Base-by-base conservation (phyloP, 306 rosid species). In the Gynostemma pentaphyllum region DNA sequence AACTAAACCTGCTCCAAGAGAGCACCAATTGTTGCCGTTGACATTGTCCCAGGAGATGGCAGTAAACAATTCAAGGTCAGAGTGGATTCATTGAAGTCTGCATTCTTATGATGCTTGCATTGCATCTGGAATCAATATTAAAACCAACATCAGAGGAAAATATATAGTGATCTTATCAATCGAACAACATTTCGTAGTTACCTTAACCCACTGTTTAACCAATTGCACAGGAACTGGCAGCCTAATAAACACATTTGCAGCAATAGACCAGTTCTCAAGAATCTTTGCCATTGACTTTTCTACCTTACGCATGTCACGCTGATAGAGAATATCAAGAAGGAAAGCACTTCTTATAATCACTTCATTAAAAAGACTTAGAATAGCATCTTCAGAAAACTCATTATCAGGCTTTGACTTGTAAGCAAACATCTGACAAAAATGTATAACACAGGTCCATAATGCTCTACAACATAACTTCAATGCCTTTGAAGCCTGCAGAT, bases 161-260 rank as follows among this genome's bases (percentile, higher is more conserved):
- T 57, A 57, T 57, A 2, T 21, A 36, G 64, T 36, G 26, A 21
- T 13, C 18, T 36, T 32, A 57, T 57, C 39, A 34, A 57, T 34
- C 72, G 72, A 50, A 36, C 47, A 9, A 56, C 56, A n/a, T 67
- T 56, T 29, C 71, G 71, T 76, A 45, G 36, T 55, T 85, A 91
- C 98, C 96, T 91, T 91, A 59, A 91, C 96, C 95, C 98, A 91
- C 75, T 85, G 92, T 72, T 84, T 83, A 76, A 91, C 85, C 71
- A 91, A 72, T 64, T 83, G 70, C 41, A 70, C 61, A 52, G 96
- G 96, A 45, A 74, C 73, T 32, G 91, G 87, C 54, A 87, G 80
- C 78, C 46, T 71, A 76, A 59, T 72, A 68, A 72, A 76, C 50
- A 78, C 36, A 64, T 75, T 59, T 18, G 71, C 81, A 44, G 85